A percentile compares a stretch with the other conserved stretches of the same genome.
Conservation (phyloP, 768 basidiomycete genomes). For the Termitomyces sp. region DNA sequence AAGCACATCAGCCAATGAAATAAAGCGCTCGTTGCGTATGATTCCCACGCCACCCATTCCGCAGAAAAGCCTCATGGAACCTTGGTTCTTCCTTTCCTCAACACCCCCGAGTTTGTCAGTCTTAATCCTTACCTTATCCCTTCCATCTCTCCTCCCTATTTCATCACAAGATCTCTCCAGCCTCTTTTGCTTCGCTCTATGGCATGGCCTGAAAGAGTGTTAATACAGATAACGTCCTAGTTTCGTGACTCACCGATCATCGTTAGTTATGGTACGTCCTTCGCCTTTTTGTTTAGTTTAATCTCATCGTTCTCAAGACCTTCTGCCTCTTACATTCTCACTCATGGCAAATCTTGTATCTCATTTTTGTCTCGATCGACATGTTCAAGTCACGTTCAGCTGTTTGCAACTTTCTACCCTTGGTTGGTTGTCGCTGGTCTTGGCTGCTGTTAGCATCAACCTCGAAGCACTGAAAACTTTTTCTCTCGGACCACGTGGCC, state of each 20-base stretch:
- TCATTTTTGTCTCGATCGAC: background rate
- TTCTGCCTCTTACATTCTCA: background rate
- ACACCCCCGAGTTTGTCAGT: background rate
- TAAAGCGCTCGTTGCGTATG: slow-evolving; percentile 7
- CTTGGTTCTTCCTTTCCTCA: background rate
- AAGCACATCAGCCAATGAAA: slow-evolving; percentile 15
- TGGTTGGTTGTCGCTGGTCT: background rate
- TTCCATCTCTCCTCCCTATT: background rate
- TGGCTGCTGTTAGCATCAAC: background rate
- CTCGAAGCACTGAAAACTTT: background rate
- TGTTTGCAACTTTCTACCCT: background rate
- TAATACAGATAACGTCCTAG: background rate
- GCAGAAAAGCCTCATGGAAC: slow-evolving; percentile 17
- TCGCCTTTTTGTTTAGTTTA: background rate
- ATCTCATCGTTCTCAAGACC: background rate
- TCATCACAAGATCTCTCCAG: background rate
- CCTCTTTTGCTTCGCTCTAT: background rate
- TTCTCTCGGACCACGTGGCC: background rate
- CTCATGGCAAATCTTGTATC: background rate
- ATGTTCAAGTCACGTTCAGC: background rate
- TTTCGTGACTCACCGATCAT: background rate
- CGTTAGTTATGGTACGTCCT: background rate
- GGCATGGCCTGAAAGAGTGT: background rate
- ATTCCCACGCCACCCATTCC: slow-evolving; percentile 11
- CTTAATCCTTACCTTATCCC: background rate